A percentile compares a stretch with the other conserved stretches of the same genome.
phyloP scores from a whole-genome alignment of 164 flowering plant genomes.

The Chloranthus sessilifolius region DNA sequence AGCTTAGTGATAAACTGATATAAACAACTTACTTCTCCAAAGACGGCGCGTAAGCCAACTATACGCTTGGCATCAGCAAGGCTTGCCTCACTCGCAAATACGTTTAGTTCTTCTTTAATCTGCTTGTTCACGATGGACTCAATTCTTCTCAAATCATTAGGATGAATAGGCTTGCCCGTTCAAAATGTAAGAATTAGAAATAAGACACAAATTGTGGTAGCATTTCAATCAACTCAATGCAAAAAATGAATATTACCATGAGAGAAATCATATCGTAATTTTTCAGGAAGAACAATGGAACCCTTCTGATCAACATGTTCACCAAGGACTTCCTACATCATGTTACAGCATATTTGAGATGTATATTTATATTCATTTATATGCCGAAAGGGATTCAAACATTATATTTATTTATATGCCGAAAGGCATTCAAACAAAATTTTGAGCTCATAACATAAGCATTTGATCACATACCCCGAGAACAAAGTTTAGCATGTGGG shows the following conservation, averaged over 20 bases:
- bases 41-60: conserved; percentile 91
- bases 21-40: conserved; percentile 85
- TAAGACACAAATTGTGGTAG: too few species aligned
- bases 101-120: conserved; percentile 73
- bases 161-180: conserved; percentile 74
- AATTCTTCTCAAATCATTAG: conserved; percentile 64
- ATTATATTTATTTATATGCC: too few species aligned
- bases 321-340: conserved; percentile 97
- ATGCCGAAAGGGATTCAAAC: too few species aligned
- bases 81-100: conserved; percentile 60
- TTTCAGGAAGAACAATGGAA: conserved; percentile 98
- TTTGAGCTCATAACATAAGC: neutral
- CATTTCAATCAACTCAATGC: too few species aligned
- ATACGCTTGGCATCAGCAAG: conserved; percentile 83
- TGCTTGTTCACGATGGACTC: conserved; percentile 87
- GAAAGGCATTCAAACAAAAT: neutral
- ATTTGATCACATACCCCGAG: conserved; percentile 54
- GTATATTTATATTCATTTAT: too few species aligned
- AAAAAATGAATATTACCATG: conserved; percentile 63
- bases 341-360: too few species aligned
- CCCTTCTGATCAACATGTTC: conserved; percentile 98
- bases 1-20: too few species aligned
- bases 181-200: conserved; percentile 8
- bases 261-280: conserved; percentile 92
- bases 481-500: conserved; percentile 97